Conservation (phyloP, 2,329 filamentous ascomycete species). For the Fonsecaea nubica region DNA sequence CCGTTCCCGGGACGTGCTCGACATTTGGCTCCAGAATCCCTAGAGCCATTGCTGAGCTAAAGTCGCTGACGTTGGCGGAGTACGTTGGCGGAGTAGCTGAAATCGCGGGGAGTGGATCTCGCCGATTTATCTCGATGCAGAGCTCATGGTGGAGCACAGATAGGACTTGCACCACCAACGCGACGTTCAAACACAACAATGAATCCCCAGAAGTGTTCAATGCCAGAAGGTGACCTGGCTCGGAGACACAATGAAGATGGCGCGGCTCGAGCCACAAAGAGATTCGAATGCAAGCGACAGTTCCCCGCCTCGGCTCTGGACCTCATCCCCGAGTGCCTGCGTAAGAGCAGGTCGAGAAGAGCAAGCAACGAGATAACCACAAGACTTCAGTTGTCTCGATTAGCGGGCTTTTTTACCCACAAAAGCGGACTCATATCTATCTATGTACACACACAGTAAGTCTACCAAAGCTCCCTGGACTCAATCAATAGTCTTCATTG, state of each 20-base stretch:
- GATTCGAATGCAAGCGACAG: slow-evolving; percentile 5
- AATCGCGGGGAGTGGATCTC: neutral
- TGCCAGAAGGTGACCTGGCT: neutral
- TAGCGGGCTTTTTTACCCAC: neutral
- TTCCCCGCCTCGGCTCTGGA: neutral
- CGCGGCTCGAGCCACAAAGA: slow-evolving; percentile 5
- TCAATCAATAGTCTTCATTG: neutral
- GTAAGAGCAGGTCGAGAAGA: neutral
- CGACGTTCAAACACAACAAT: neutral
- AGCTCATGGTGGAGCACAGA: neutral
- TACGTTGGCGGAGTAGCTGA: neutral
- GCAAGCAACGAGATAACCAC: no score
- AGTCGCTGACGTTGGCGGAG: slow-evolving; percentile 1
- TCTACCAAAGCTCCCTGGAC: neutral
- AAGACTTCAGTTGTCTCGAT: neutral
- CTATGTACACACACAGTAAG: neutral
- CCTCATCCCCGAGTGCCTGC: neutral
- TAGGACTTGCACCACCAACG: neutral
- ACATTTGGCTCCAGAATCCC: slow-evolving; percentile 38
- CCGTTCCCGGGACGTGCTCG: slow-evolving; percentile 40
- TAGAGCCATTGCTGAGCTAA: slow-evolving; percentile 34
- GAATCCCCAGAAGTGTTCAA: neutral
- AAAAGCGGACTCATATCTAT: no score
- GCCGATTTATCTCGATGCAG: neutral
- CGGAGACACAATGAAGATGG: neutral